A percentile compares a stretch with the other conserved stretches of the same genome.
Conservation (phyloP, 2,329 filamentous ascomycete species). For the Ascochyta rabiei region DNA sequence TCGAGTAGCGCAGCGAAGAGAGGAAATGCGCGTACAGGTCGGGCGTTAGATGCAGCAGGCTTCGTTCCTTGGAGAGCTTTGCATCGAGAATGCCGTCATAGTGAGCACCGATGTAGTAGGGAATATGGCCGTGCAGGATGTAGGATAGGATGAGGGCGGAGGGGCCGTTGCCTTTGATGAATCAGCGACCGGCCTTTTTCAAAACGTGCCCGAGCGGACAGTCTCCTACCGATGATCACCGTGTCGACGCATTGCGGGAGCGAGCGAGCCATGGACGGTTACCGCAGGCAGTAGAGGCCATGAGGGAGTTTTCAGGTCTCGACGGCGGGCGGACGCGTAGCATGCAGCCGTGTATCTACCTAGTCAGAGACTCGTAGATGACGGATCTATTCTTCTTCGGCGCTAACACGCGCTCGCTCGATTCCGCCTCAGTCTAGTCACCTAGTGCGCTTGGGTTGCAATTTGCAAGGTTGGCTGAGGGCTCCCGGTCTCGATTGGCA, state of each 20-base stretch:
- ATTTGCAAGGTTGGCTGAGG: conserved; percentile 27
- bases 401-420: conserved; percentile 30
- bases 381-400: conserved; percentile 38
- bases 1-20: conserved; percentile 65
- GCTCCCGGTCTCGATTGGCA: no score
- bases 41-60: conserved; percentile 57
- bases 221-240: conserved; percentile 45
- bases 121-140: conserved; percentile 66
- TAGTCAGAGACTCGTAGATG: conserved; percentile 25
- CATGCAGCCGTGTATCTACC: conserved; percentile 28
- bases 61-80: conserved; percentile 57
- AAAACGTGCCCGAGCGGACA: background rate
- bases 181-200: conserved; percentile 24
- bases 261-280: conserved; percentile 47
- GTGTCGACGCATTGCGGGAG: conserved; percentile 49
- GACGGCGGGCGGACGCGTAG: conserved; percentile 19
- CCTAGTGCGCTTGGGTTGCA: no score
- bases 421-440: conserved; percentile 25
- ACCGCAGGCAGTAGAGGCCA: conserved; percentile 36
- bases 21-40: conserved; percentile 64
- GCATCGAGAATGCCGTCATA: conserved; percentile 62
- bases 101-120: conserved; percentile 62
- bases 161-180: conserved; percentile 62
- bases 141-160: conserved; percentile 67
- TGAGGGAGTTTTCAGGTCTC: conserved; percentile 27